Percentiles rank a stretch among this genome's conserved stretches.
Conservation (phyloP, 2,329 filamentous ascomycete species). For the Aspergillus novofumigatus region DNA sequence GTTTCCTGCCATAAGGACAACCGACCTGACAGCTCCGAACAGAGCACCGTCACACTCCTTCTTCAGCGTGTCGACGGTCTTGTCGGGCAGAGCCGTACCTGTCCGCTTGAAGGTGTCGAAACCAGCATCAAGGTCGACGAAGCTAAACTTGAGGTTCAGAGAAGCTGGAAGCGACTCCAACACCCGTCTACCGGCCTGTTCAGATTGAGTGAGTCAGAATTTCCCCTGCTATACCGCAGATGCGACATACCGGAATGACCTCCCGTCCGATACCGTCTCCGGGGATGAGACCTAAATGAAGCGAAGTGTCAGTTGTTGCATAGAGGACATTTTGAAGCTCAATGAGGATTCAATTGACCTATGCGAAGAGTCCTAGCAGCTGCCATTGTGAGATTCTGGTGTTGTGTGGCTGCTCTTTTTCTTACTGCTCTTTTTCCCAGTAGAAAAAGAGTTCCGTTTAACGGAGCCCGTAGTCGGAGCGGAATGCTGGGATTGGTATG, state of each 20-base stretch:
- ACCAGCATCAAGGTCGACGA: conserved; percentile 86
- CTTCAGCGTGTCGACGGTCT: conserved; percentile 83
- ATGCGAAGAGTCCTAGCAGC: conserved; percentile 64
- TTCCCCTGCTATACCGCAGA: neutral
- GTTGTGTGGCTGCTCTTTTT: conserved; percentile 1
- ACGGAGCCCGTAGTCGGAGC: conserved; percentile 28
- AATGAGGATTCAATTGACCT: conserved; percentile 46
- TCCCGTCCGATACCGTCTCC: conserved; percentile 98
- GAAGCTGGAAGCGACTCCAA: conserved; percentile 91
- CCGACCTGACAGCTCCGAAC: conserved; percentile 82
- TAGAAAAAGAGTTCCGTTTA: conserved; percentile 7
- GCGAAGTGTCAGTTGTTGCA: conserved; percentile 11
- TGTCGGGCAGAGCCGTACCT: conserved; percentile 81
- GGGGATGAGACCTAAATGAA: conserved; percentile 74
- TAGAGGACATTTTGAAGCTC: neutral
- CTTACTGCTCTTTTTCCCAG: neutral
- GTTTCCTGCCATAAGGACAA: neutral
- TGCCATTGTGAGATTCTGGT: conserved; percentile 26
- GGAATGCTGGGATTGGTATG: conserved; percentile 16
- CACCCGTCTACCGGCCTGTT: conserved; percentile 70
- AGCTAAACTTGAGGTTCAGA: conserved; percentile 89
- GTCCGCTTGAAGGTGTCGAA: conserved; percentile 91
- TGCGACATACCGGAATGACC: conserved; percentile 71
- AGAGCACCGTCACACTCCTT: conserved; percentile 92
- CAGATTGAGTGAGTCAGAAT: conserved; percentile 11